A percentile compares a stretch with the other conserved stretches of the same genome.
phyloP scores from a whole-genome alignment of 441 rosid species.

The Populus hybrid region DNA sequence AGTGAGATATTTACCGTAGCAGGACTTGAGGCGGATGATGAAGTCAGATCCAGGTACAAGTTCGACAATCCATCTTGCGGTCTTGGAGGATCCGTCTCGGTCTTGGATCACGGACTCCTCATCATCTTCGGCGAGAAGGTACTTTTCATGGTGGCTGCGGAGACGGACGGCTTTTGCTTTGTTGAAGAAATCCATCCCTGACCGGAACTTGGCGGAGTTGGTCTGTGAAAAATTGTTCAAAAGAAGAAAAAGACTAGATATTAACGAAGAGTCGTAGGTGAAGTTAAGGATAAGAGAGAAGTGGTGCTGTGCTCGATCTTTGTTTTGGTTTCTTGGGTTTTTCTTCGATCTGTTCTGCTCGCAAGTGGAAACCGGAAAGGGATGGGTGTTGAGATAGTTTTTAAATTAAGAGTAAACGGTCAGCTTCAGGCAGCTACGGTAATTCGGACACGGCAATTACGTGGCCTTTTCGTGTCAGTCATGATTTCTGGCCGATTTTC shows the following conservation, averaged over 20 bases:
- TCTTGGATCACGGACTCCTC: slow-evolving; percentile 41
- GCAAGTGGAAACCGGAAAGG: not conserved
- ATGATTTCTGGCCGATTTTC: not conserved
- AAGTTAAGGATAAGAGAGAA: not conserved
- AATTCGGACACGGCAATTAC: not conserved
- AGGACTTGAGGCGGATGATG: slow-evolving; percentile 43
- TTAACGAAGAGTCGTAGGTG: not conserved
- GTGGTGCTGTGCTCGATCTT: not conserved
- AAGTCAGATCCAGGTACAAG: slow-evolving; percentile 26
- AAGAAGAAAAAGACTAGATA: not conserved
- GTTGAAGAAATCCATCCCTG: slow-evolving; percentile 49
- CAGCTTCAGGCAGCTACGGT: not conserved
- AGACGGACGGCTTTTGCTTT: slow-evolving; percentile 50
- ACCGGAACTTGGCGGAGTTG: slow-evolving; percentile 25
- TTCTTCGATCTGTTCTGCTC: not conserved
- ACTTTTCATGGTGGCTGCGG: slow-evolving; percentile 53
- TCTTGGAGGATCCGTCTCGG: slow-evolving; percentile 34
- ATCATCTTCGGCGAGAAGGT: slow-evolving; percentile 48
- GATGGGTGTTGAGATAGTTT: not conserved
- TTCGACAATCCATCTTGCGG: slow-evolving; percentile 45
- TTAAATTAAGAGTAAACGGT: not conserved
- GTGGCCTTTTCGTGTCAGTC: not conserved
- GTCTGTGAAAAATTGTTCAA: slow-evolving; percentile 10
- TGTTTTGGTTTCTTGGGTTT: not conserved
- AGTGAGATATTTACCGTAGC: slow-evolving; percentile 59